Evolutionary conservation across 345 rosid genomes (phyloP).

Genomic region (Camelina neglecta): DNA sequence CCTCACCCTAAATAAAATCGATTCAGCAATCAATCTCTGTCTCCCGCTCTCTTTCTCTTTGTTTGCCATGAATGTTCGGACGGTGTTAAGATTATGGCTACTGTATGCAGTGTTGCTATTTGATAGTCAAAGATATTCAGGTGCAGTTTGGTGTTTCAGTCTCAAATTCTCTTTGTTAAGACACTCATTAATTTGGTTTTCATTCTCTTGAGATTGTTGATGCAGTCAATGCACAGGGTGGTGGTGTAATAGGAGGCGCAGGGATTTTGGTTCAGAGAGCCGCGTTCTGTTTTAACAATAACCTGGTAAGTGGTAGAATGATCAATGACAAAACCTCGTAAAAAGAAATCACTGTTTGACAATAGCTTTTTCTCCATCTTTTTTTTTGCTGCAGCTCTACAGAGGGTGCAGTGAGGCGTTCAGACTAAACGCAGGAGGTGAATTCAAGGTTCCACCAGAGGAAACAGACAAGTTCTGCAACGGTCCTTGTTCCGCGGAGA

Average conservation of each 20-base stretch:
- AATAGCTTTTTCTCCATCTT: not conserved
- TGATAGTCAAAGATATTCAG: constrained; percentile 27
- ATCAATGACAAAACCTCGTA: not conserved
- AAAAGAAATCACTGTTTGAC: not conserved
- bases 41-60: not conserved
- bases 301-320: constrained; percentile 36
- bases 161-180: not conserved
- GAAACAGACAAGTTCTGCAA: constrained; percentile 56
- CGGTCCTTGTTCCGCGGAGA: constrained; percentile 63
- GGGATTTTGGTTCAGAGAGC: constrained; percentile 49
- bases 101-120: constrained; percentile 24
- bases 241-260: constrained; percentile 39
- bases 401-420: constrained; percentile 52
- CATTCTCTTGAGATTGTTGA: constrained; percentile 20
- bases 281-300: constrained; percentile 51
- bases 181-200: not conserved
- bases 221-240: constrained; percentile 47
- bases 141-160: not conserved
- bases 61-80: constrained; percentile 10
- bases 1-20: not conserved
- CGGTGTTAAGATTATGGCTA: constrained; percentile 8
- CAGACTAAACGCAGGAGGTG: constrained; percentile 55
- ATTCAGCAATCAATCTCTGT: constrained; percentile 6
- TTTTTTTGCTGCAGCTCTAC: constrained; percentile 47
- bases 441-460: constrained; percentile 53